Evolutionary conservation across 2,329 filamentous ascomycete genomes (phyloP), one percentile per base, ranked within the genome.

Genomic region (Rhynchosporium secalis): DNA sequence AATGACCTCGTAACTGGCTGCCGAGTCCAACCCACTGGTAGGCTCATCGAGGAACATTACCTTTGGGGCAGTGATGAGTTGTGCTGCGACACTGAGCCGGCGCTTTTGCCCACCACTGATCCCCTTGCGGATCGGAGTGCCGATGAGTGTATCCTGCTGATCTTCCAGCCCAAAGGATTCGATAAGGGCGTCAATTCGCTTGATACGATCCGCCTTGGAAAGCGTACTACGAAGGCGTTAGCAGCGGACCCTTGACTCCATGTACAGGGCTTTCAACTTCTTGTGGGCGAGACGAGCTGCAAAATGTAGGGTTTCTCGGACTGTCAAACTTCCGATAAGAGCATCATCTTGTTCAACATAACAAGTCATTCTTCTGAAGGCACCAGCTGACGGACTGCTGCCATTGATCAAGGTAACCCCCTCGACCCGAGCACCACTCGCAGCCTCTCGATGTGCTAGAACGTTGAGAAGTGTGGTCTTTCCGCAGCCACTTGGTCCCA

Each of bases 341-440:
- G 90, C 88, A 78, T 96, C 92, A 67, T 96, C 91, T 74, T 96
- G 92, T 77, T 96, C 92, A 28, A 96, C 92, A 72, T 92, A 96
- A 52, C 86, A 86, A 60, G 84, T 88, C 56, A 94, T 80, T 54
- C 83, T 80, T 20, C 85, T 84, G 68, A 94, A 88, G 0, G 78
- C 78, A 7, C 78, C 73, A 7, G 79, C 75, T 1, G 85, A 80
- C 3, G 86, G 76, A 3, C 76, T 71, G 2, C 72, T 73, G 36
- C 89, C 89, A 74, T 95, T 92, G 67, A 91, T 80, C 60, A 83
- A 79, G 13, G 86, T 78, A 3, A 78, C 73, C 15, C 84, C 83
- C 5, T 79, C 79, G 2, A 85, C 79, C 2, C 82, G 81, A 0
- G 83, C 79, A 10, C 82, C 83, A 20, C 79, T 79, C 5, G 81